These are phyloP conservation scores for Citrus australasica DNA, from an alignment of 345 rosid species.

Conservation along the genomic window DNA sequence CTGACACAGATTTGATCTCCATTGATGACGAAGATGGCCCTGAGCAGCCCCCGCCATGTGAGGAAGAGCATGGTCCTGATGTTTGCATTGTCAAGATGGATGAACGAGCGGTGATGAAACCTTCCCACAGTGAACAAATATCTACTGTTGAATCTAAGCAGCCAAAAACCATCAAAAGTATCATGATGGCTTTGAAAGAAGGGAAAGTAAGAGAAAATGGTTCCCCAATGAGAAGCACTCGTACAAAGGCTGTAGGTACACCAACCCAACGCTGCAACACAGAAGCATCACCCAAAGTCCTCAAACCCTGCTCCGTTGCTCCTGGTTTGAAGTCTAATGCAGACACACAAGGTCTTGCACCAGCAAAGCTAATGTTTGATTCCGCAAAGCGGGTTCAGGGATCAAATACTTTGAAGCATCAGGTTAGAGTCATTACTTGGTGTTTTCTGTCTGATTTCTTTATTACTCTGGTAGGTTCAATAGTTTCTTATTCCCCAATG, in stretches of 20 bases:
- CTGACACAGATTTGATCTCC: constrained; percentile 52
- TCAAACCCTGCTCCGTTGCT: constrained; percentile 44
- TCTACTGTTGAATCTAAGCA: constrained; percentile 59
- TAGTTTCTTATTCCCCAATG: constrained; percentile 10
- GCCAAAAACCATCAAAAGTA: constrained; percentile 76
- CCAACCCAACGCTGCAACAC: constrained; percentile 44
- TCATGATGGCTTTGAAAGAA: constrained; percentile 93
- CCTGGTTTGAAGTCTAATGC: constrained; percentile 52
- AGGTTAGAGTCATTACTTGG: constrained; percentile 40
- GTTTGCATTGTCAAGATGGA: constrained; percentile 43
- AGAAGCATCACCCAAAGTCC: constrained; percentile 68
- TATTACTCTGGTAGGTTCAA: constrained; percentile 2
- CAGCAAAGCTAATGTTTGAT: constrained; percentile 53
- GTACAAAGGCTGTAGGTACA: constrained; percentile 43
- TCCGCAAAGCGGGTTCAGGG: constrained; percentile 44
- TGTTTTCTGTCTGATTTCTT: neutral
- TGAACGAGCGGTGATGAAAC: constrained; percentile 42
- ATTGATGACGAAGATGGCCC: constrained; percentile 60
- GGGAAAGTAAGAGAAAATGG: constrained; percentile 82
- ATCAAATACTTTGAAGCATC: constrained; percentile 63
- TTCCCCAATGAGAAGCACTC: constrained; percentile 76
- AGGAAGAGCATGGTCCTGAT: constrained; percentile 37
- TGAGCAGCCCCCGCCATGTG: constrained; percentile 41
- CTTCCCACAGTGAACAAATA: constrained; percentile 39
- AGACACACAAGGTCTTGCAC: constrained; percentile 34